phyloP scores from a whole-genome alignment of 306 rosid genomes.

The Morella rubra region DNA sequence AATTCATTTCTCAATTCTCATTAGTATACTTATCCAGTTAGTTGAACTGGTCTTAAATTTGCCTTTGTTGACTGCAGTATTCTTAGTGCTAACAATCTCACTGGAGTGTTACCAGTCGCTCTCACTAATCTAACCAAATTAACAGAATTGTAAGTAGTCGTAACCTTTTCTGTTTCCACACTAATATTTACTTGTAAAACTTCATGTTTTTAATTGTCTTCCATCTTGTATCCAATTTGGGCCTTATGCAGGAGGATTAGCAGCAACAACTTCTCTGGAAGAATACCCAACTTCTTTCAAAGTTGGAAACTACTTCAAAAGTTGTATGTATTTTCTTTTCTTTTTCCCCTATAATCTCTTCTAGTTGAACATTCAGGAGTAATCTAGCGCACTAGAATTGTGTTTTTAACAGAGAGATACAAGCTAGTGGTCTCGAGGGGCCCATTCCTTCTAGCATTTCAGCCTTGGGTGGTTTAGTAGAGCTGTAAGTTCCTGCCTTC shows the following conservation, averaged over 20 bases:
- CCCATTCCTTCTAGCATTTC: conserved; percentile 32
- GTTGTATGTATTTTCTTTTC: conserved; percentile 10
- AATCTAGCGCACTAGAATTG: background rate
- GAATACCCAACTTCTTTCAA: conserved; percentile 13
- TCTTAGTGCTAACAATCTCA: conserved; percentile 37
- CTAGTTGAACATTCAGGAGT: background rate
- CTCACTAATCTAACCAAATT: conserved; percentile 21
- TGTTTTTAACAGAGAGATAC: conserved; percentile 22
- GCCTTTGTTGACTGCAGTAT: conserved; percentile 21
- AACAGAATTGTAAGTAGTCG: background rate
- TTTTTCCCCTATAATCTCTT: background rate
- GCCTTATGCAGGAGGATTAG: conserved; percentile 18
- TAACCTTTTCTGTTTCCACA: background rate
- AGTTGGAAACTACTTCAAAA: conserved; percentile 7
- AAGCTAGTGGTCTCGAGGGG: conserved; percentile 31
- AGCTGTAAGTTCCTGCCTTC: conserved; percentile 20
- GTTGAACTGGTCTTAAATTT: background rate
- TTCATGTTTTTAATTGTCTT: background rate
- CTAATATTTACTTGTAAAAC: background rate
- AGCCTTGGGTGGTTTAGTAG: background rate
- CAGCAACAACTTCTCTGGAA: conserved; percentile 34
- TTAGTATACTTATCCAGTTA: background rate
- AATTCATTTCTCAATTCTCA: background rate
- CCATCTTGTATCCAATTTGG: background rate
- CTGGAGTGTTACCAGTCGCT: conserved; percentile 23